phyloP scores from a whole-genome alignment of 108 stramenopile species.

The Pseudonitzschia multistriata region DNA sequence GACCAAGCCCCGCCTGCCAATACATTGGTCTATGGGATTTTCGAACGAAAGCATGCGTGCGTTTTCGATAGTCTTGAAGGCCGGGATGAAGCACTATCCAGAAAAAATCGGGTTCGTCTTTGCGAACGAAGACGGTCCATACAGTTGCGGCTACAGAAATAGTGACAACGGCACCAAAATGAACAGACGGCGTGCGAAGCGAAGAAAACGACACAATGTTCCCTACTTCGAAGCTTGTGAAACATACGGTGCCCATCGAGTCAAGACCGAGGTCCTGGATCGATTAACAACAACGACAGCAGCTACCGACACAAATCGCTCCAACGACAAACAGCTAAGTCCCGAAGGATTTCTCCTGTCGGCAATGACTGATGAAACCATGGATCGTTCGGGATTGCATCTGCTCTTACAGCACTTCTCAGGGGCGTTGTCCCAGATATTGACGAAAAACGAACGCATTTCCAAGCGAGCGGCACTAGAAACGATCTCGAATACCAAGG shows the following conservation, averaged over 20 bases:
- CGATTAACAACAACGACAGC: background rate
- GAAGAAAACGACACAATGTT: background rate
- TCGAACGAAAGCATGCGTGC: background rate
- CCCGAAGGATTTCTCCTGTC: background rate
- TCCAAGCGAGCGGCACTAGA: background rate
- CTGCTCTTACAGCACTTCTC: background rate
- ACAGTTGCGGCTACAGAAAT: no score
- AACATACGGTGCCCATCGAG: background rate
- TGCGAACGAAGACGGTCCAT: no score
- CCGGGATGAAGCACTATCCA: background rate
- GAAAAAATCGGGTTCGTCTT: background rate
- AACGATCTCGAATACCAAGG: background rate
- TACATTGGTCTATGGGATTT: background rate
- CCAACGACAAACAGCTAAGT: background rate
- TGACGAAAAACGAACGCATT: no score
- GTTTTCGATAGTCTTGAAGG: background rate
- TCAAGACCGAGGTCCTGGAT: background rate
- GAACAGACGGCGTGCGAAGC: no score
- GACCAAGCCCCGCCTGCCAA: background rate
- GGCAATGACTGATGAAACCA: background rate
- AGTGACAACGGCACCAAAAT: no score
- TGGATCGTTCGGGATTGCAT: background rate
- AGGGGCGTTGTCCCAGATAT: background rate
- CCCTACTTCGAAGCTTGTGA: background rate
- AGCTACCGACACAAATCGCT: no score